Evolutionary conservation across 345 rosid species (phyloP).

Genomic region (Rubroshorea leprosula): DNA sequence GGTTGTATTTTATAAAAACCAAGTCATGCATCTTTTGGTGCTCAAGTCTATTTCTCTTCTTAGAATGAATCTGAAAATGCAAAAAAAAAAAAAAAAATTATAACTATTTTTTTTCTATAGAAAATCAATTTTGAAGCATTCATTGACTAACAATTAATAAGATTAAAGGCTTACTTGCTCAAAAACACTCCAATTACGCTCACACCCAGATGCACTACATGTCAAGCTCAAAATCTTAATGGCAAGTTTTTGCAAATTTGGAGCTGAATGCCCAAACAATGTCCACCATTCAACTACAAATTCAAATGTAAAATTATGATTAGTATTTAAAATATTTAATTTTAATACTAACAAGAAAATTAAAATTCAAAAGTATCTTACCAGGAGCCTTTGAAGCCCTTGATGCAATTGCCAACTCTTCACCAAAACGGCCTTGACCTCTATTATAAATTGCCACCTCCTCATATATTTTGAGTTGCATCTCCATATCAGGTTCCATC

Average conservation of each 20-base stretch:
- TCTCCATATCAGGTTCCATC: neutral
- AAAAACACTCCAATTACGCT: constrained; percentile 7
- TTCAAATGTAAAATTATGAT: neutral
- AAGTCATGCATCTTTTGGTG: no score
- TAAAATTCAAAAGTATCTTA: neutral
- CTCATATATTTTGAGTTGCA: neutral
- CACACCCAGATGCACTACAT: constrained; percentile 11
- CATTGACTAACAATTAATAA: no score
- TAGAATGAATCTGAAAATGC: no score
- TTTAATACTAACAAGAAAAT: neutral
- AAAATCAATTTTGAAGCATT: no score
- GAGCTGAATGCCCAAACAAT: neutral
- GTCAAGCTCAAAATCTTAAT: constrained; percentile 7
- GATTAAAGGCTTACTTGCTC: constrained; percentile 5
- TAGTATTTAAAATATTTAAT: no score
- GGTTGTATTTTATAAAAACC: no score
- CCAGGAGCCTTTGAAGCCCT: neutral
- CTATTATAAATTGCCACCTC: neutral
- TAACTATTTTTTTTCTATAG: no score
- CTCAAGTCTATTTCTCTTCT: no score
- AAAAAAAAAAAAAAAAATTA: no score
- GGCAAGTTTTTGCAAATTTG: neutral
- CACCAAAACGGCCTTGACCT: neutral
- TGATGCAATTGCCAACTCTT: neutral
- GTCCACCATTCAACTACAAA: constrained; percentile 1